Evolutionary conservation across 331 rosid genomes (phyloP), one percentile per base, ranked within the genome.

Genomic region (Rhamnella rubrinervis): DNA sequence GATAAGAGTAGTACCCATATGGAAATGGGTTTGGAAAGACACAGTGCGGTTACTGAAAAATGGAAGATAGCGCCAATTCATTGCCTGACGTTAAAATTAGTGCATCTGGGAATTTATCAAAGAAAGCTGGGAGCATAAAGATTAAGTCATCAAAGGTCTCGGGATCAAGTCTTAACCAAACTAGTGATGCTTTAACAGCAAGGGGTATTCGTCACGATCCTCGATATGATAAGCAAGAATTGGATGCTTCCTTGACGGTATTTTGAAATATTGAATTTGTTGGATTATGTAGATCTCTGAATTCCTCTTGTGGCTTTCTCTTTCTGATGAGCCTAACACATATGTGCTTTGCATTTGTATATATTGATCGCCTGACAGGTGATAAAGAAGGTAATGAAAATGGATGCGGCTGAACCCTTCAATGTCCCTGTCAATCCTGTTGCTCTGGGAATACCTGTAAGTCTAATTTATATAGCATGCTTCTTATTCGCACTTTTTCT

Each of bases 361-460:
- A 28, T 28, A 26, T 66, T 67, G 75, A 55, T 72, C 46, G 47
- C 35, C 74, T 52, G 69, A 47, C 74, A 93, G 97, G 80, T 93
- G 53, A 78, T 93, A 74, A 88, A 87, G 85, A 93, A 93, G 88
- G 85, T 93, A 59, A 93, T 91, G 97, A 89, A 89, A 77, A 93
- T 93, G 98, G 98, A 88, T 71, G 95, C 97, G 25, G 92, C 97
- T 18, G 96, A 91, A 41, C 96, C 96, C 62, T 87, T 93, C 72
- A 93, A 93, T 87, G 92, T 84, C 70, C 98, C 95, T 65, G 97
- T 93, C 66, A 87, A 93, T 85, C 97, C 96, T 7, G 86, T 84
- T 70, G 97, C 96, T 75, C 76, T 89, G 21, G 98, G 97, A 77
- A 91, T 93, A 78, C 98, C 97, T 53, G 98, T 93, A 76, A 90